Percentiles rank a stretch among this genome's conserved stretches.
Conservation (phyloP, 352 stramenopile genomes). For the Pilasporangium apinafurcum region DNA sequence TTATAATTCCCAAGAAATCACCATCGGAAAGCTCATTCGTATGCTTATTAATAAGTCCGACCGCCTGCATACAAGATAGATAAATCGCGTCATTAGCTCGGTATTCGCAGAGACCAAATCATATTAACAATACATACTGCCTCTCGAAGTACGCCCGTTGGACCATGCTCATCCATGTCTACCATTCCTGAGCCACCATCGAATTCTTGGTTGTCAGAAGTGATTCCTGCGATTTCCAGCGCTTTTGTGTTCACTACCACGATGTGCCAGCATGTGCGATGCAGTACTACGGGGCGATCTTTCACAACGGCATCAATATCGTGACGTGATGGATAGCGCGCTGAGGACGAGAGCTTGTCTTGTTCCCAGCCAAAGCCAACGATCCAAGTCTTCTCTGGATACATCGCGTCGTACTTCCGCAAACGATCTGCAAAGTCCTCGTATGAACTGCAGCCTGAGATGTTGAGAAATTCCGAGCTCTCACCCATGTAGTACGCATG, state of each 20-base stretch:
- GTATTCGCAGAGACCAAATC: too few relatives aligned
- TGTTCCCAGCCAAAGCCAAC: slow-evolving; percentile 86
- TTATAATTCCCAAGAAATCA: slow-evolving; percentile 12
- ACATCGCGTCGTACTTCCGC: slow-evolving; percentile 39
- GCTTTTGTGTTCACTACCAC: slow-evolving; percentile 82
- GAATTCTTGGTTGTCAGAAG: slow-evolving; percentile 23
- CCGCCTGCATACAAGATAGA: slow-evolving; percentile 26
- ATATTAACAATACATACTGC: slow-evolving; percentile 23
- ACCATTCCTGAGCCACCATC: slow-evolving; percentile 37
- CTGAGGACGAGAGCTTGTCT: slow-evolving; percentile 52
- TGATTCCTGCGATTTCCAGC: slow-evolving; percentile 57
- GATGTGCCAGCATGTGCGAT: slow-evolving; percentile 89
- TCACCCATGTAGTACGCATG: slow-evolving; percentile 84
- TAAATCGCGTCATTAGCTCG: too few relatives aligned
- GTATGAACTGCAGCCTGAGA: slow-evolving; percentile 68
- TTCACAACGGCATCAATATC: slow-evolving; percentile 75
- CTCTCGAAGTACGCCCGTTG: slow-evolving; percentile 68
- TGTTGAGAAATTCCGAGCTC: slow-evolving; percentile 76
- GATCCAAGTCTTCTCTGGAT: slow-evolving; percentile 71
- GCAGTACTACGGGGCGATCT: slow-evolving; percentile 69
- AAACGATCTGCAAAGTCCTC: slow-evolving; percentile 58
- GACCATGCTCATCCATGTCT: slow-evolving; percentile 55
- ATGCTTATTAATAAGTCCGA: slow-evolving; percentile 66
- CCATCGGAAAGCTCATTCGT: slow-evolving; percentile 60
- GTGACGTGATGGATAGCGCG: slow-evolving; percentile 58